phyloP scores from a whole-genome alignment of 225 moss, liverwort and hornwort genomes.

The Straminergon stramineum region DNA sequence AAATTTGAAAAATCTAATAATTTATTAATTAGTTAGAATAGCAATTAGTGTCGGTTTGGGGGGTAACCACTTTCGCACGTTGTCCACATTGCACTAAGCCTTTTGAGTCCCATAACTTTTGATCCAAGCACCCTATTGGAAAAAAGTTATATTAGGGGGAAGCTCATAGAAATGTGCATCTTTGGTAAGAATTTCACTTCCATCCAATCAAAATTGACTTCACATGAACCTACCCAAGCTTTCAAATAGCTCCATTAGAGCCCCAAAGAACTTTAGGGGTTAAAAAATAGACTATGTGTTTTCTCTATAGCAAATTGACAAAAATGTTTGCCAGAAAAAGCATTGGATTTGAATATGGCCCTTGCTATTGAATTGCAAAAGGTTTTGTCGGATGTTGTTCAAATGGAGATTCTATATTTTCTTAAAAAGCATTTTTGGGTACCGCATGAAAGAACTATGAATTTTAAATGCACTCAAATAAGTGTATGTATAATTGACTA shows the following conservation, averaged over 20 bases:
- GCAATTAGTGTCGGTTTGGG: no score
- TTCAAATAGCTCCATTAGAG: no score
- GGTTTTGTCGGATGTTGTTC: not conserved
- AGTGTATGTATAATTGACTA: rapidly evolving
- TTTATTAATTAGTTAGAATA: no score
- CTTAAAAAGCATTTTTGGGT: not conserved
- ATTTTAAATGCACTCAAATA: not conserved
- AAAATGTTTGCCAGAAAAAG: rapidly evolving
- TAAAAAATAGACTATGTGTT: not conserved
- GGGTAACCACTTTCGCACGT: not conserved
- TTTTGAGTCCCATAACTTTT: not conserved
- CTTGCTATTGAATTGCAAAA: not conserved
- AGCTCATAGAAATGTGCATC: not conserved
- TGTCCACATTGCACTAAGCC: rapidly evolving
- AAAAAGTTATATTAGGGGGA: rapidly evolving
- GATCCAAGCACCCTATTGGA: rapidly evolving
- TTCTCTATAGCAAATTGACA: not conserved
- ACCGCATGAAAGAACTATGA: not conserved
- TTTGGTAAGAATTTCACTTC: not conserved
- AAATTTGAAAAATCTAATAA: no score
- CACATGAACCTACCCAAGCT: no score
- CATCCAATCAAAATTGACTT: no score
- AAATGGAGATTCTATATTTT: not conserved
- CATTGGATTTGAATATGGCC: rapidly evolving
- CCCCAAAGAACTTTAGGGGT: not conserved